These are phyloP conservation scores for Phialophora verrucosa DNA, from an alignment of 2,329 filamentous ascomycete species.

Conservation along the genomic window DNA sequence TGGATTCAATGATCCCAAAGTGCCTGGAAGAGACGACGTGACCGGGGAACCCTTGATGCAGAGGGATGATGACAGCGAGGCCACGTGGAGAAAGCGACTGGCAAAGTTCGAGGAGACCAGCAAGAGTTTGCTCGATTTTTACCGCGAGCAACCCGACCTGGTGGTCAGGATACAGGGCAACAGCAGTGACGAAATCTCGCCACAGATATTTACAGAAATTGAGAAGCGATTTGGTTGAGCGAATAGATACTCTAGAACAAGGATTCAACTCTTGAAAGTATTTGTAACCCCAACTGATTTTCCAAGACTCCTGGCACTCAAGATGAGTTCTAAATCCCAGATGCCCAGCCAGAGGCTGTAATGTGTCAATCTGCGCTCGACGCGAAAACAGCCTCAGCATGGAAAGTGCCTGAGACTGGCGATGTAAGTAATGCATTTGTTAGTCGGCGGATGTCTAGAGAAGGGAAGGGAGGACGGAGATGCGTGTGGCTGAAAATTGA, in stretches of 20 bases:
- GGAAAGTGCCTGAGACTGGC: conserved; percentile 33
- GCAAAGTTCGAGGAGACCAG: conserved; percentile 87
- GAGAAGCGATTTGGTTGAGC: conserved; percentile 69
- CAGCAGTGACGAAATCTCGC: conserved; percentile 92
- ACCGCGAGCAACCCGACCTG: conserved; percentile 71
- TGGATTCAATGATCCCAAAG: conserved; percentile 83
- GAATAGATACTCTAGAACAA: conserved; percentile 11
- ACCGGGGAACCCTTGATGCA: conserved; percentile 87
- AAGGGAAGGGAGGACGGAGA: conserved; percentile 16
- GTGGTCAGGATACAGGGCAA: conserved; percentile 86
- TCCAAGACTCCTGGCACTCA: conserved; percentile 41
- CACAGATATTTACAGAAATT: conserved; percentile 84
- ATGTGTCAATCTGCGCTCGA: conserved; percentile 35
- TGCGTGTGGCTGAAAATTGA: neutral
- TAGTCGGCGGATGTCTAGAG: conserved; percentile 34
- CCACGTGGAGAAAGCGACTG: conserved; percentile 81
- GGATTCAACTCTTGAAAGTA: neutral
- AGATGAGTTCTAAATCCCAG: conserved; percentile 40
- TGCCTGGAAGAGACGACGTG: conserved; percentile 81
- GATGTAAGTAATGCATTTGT: conserved; percentile 36
- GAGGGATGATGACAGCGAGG: conserved; percentile 82
- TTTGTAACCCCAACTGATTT: conserved; percentile 42
- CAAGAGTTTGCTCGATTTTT: conserved; percentile 83
- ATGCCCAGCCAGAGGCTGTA: conserved; percentile 41
- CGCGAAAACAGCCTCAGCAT: conserved; percentile 39